A percentile compares a stretch with the other conserved stretches of the same genome.
Conservation (phyloP, 2,329 filamentous ascomycete species). For the Trichoderma koningiopsis region DNA sequence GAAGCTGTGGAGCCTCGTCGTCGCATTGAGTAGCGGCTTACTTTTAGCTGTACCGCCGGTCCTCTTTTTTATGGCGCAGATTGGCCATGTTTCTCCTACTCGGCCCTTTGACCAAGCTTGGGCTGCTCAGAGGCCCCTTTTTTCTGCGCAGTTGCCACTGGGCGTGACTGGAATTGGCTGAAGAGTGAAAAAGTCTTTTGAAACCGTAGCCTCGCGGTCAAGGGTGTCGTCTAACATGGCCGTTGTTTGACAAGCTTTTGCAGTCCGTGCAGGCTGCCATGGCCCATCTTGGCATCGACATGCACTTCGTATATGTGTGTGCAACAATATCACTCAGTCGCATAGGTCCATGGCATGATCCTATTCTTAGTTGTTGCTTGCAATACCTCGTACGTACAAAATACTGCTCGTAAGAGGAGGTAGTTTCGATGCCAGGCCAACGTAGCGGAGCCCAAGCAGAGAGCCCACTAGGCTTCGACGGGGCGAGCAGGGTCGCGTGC, state of each 20-base stretch:
- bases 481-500: conserved; percentile 21
- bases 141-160: conserved; percentile 12
- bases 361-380: not conserved
- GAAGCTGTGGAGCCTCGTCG: conserved; percentile 11
- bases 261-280: not conserved
- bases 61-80: conserved; percentile 15
- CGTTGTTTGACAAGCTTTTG: not conserved
- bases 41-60: not conserved
- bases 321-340: not conserved
- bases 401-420: not conserved
- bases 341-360: conserved; percentile 4
- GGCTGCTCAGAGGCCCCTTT: conserved; percentile 1
- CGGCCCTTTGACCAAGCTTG: conserved; percentile 25
- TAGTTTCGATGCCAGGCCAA: not conserved
- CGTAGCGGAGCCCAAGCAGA: conserved; percentile 6
- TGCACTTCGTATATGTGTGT: not conserved
- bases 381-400: not conserved
- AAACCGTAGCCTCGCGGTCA: not conserved
- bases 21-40: conserved; percentile 17
- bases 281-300: not conserved
- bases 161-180: conserved; percentile 1
- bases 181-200: not conserved
- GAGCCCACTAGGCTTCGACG: conserved; percentile 1
- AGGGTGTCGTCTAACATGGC: not conserved
- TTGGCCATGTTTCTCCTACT: conserved; percentile 24